Base-by-base conservation (phyloP, 169 alveolate species). In the Eimeria zaria region DNA sequence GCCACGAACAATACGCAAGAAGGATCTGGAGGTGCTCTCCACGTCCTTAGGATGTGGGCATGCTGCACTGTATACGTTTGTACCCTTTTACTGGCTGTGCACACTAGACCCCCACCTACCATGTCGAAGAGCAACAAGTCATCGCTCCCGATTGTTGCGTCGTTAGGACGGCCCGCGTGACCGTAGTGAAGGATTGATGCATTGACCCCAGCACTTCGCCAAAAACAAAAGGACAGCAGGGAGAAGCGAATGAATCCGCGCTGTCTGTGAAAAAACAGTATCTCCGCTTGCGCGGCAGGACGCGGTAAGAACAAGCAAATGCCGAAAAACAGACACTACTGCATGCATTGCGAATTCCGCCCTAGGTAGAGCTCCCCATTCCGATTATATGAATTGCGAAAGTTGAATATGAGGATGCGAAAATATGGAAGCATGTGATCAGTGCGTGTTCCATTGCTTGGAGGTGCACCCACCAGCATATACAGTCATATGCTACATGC, bases 101-200 rank as follows among this genome's bases (percentile, higher is more conserved):
- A 62, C 14, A 39, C 39, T n/a, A 62, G 1, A 24, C 1, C 78
- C 33, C 33, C 24, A 11, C 69, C 48, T 30, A 94, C 96, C 96
- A 94, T 94, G 48, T 94, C 96, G 33, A 84, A 84, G 69, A 94
- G 95, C 62, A 94, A 76, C 95, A 94, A 81, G 36, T 94, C 96
- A 24, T 58, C 84, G 44, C 39, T 24, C 44, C 41, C n/a, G 55
- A 94, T 94, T 3, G 46, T 46, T 36, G 83, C 95, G 81, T 94
- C 96, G 81, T 94, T 94, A 11, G 96, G 96, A 16, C 95, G 89
- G 36, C 96, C 96, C 39, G 96, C 96, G 73, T 94, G 96, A 11
- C 96, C 96, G 89, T 94, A 94, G 89, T 94, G 96, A 5, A 94
- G 96, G 78, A 84, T 84, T 24, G 96, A 89, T 51, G 91, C 96